Conservation (phyloP, 768 basidiomycete genomes). For the Mycena metata region DNA sequence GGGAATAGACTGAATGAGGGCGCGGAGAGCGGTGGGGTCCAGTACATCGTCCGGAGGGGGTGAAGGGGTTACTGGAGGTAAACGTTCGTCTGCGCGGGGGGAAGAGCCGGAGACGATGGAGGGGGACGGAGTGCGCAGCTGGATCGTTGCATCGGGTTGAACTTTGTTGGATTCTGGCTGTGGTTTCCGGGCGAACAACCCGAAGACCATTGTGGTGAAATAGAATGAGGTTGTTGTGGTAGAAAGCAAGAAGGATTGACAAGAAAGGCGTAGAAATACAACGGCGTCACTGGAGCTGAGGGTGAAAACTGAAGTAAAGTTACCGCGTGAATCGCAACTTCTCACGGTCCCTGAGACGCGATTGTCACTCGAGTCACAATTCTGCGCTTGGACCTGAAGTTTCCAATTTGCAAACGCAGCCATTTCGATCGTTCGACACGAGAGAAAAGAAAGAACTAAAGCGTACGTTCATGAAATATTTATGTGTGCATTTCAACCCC, state of each 20-base stretch:
- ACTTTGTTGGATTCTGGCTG: constrained; percentile 39
- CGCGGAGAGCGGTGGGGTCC: constrained; percentile 60
- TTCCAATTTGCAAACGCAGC: too few species aligned
- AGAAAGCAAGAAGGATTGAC: neutral
- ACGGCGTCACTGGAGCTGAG: constrained; percentile 29
- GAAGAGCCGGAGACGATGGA: constrained; percentile 53
- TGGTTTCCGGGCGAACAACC: constrained; percentile 39
- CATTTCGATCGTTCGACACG: too few species aligned
- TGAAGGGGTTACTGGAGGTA: constrained; percentile 54
- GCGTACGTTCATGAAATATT: too few species aligned
- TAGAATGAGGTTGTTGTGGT: neutral
- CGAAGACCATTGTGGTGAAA: constrained; percentile 27
- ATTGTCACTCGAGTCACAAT: neutral
- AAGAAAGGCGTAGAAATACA: constrained; percentile 4
- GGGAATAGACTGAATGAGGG: constrained; percentile 72
- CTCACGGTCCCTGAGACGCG: constrained; percentile 11
- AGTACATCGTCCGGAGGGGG: constrained; percentile 48
- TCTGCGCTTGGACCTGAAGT: neutral
- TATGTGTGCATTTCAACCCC: too few species aligned
- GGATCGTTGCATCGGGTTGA: constrained; percentile 38
- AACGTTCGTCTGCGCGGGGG: constrained; percentile 48
- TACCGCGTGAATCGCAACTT: neutral
- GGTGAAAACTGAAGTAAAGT: neutral
- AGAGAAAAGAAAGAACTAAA: too few species aligned
- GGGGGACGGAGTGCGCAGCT: constrained; percentile 69